Conservation (phyloP, 1,284 basidiomycete genomes). For the Tranzscheliella williamsii region DNA sequence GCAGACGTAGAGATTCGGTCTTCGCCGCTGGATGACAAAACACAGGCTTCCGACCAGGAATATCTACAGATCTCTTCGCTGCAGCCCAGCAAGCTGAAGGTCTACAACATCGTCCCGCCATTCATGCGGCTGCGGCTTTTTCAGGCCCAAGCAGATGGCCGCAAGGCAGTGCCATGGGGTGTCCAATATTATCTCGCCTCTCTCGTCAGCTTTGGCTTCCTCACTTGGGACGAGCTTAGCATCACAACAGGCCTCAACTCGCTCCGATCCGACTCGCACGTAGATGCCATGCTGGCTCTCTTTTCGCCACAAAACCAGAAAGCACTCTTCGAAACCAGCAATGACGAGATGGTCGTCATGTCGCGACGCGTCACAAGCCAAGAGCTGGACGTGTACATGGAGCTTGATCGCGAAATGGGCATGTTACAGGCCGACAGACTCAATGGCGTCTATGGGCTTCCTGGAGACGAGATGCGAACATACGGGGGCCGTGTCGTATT, state of each 20-base stretch:
- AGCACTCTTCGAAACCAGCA: constrained; percentile 4
- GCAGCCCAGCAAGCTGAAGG: background rate
- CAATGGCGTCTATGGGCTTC: constrained; percentile 22
- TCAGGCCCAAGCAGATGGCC: constrained; percentile 8
- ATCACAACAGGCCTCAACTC: constrained; percentile 5
- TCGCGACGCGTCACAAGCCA: constrained; percentile 7
- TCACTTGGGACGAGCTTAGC: constrained; percentile 12
- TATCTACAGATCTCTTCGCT: too few relatives aligned
- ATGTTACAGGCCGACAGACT: constrained; percentile 2
- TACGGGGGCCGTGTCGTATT: constrained; percentile 28
- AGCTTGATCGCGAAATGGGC: constrained; percentile 21
- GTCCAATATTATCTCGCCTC: constrained; percentile 23
- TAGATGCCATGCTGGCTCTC: constrained; percentile 6
- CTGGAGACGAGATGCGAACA: constrained; percentile 13
- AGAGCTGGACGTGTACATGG: constrained; percentile 8
- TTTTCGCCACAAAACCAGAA: constrained; percentile 7
- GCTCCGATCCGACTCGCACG: constrained; percentile 9
- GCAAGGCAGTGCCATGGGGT: constrained; percentile 19
- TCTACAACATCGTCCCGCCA: constrained; percentile 2
- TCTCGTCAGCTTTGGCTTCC: constrained; percentile 5
- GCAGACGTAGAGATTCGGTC: too few relatives aligned
- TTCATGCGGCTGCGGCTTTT: constrained; percentile 3
- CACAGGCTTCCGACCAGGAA: too few relatives aligned
- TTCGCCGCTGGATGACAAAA: too few relatives aligned
- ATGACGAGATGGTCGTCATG: background rate